Evolutionary conservation across 2,329 filamentous ascomycete species (phyloP), one percentile per base, ranked within the genome.

Genomic region (Stachybotrys chartarum): DNA sequence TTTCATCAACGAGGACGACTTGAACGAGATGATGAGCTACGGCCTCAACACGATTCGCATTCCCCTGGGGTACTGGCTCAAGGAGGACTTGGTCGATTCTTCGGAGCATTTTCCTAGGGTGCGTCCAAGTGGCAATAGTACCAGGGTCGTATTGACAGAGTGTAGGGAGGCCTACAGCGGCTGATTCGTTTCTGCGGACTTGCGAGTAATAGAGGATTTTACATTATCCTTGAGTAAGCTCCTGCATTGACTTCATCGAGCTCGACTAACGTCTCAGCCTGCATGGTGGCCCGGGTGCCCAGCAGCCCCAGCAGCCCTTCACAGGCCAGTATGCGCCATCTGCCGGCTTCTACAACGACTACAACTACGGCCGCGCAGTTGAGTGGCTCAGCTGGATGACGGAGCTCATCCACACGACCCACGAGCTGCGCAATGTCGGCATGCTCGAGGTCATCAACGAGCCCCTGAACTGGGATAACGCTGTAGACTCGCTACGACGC

Each of bases 371-470:
- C 30, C 80, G 83, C 11, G 79, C 79, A 3, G 64, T 77, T 55
- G 64, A 75, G 52, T 84, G 82, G 69, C 75, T 85, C n/a, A 68
- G 75, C 54, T 83, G 77, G 75, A 77, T 85, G 61, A 76, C 79
- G 11, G 71, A 75, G 44, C 70, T 74, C 45, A 76, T 83, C 56
- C 80, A 84, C 63, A 69, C 62, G 44, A 76, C 73, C 56, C 53
- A 67, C 42, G 73, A 72, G 32, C 81, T 79, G 63, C 68, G 75
- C 54, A 82, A 78, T 49, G 81, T 84, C 30, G 81, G 81, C 55
- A 84, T 82, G 76, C 64, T 85, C 44, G 75, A 81, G 63, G 66
- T 85, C 12, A 70, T 65, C 24, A 65, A 64, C n/a, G 63, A 65
- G 48, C 63, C 63, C 0, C 51, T 59, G 8, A 59, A 57, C 55